These are phyloP conservation scores for Penicillium arizonense DNA, from an alignment of 495 filamentous ascomycete genomes.

Conservation along the genomic window DNA sequence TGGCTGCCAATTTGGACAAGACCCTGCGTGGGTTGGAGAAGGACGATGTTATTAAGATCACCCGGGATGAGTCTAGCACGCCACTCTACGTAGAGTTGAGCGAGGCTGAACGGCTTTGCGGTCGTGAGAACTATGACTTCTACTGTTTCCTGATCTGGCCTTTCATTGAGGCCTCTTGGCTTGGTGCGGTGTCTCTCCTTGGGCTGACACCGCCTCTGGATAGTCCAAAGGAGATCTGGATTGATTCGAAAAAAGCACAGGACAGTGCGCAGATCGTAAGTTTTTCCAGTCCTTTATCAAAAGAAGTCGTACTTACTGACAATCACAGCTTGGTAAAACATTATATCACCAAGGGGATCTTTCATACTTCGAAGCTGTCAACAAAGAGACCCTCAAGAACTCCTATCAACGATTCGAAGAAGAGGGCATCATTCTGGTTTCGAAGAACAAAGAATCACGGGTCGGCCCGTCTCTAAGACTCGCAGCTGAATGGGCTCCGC, in stretches of 20 bases:
- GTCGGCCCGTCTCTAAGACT: constrained; percentile 60
- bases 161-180: constrained; percentile 91
- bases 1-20: constrained; percentile 73
- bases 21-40: constrained; percentile 73
- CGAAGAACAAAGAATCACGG: constrained; percentile 59
- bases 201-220: constrained; percentile 73
- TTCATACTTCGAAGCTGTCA: constrained; percentile 95
- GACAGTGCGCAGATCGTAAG: constrained; percentile 78
- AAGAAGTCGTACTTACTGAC: constrained; percentile 17
- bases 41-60: constrained; percentile 76
- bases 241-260: constrained; percentile 74
- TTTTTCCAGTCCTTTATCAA: not conserved
- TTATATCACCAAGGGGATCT: constrained; percentile 97
- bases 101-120: constrained; percentile 67
- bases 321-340: constrained; percentile 80
- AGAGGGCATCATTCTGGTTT: constrained; percentile 79
- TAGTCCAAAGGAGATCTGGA: constrained; percentile 65
- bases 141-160: constrained; percentile 99
- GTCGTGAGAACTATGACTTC: constrained; percentile 94
- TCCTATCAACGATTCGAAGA: constrained; percentile 84
- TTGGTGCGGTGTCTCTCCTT: constrained; percentile 81
- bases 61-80: constrained; percentile 50
- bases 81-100: constrained; percentile 71
- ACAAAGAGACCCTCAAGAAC: constrained; percentile 95
- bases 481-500: constrained; percentile 74